Evolutionary conservation across 768 basidiomycete species (phyloP).

Genomic region (Lactarius hengduanensis): DNA sequence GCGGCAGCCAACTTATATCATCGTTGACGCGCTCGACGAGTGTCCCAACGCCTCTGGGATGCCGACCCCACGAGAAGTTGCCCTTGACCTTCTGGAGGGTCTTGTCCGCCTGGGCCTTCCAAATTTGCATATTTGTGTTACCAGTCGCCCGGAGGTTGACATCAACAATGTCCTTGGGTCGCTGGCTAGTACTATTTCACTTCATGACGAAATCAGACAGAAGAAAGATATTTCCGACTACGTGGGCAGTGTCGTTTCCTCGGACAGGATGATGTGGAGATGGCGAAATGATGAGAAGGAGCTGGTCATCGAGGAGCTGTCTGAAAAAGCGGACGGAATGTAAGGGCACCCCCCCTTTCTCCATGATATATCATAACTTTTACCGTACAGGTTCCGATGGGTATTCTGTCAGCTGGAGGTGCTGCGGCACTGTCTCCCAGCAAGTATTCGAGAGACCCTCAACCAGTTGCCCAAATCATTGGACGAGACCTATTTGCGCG

Average conservation of each 20-base stretch:
- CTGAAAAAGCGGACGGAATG: not conserved
- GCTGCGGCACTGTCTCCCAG: not conserved
- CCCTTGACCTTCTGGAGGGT: not conserved
- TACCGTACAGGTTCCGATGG: not conserved
- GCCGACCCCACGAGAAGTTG: not conserved
- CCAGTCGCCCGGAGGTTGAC: not conserved
- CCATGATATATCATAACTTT: not conserved
- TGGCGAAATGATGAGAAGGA: not conserved
- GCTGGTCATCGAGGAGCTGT: not conserved
- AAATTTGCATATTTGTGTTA: not conserved
- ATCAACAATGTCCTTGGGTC: not conserved
- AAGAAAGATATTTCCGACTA: not conserved
- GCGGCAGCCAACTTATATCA: not conserved
- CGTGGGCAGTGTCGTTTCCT: not conserved
- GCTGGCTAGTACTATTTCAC: not conserved
- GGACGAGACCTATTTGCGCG: not conserved
- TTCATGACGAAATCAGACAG: not conserved
- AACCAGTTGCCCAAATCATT: not conserved
- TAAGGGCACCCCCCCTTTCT: not conserved
- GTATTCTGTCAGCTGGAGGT: not conserved
- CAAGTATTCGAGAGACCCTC: not conserved
- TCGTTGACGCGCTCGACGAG: not conserved
- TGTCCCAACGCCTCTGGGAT: not conserved
- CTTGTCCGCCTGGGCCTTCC: not conserved
- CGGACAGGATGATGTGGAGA: not conserved